Conservation (phyloP, 352 stramenopile genomes). For the Phytophthora lateralis region DNA sequence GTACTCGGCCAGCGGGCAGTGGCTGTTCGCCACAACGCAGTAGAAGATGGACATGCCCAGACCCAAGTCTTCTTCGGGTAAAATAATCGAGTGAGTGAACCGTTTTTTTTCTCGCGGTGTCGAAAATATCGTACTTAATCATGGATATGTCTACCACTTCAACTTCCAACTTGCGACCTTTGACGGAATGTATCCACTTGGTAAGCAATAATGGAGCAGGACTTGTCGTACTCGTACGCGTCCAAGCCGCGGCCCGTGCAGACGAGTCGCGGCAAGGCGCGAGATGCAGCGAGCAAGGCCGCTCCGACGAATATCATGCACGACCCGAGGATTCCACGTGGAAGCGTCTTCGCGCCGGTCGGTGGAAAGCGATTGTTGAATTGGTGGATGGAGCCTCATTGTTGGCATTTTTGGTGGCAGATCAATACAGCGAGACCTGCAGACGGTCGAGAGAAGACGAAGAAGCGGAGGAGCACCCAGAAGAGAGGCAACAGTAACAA, state of each 20-base stretch:
- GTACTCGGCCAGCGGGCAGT: constrained; percentile 82
- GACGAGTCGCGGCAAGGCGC: constrained; percentile 58
- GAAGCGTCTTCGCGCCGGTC: constrained; percentile 68
- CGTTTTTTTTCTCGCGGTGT: constrained; percentile 17
- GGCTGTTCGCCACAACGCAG: constrained; percentile 83
- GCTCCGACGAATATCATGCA: constrained; percentile 76
- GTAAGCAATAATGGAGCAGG: constrained; percentile 38
- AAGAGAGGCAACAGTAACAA: constrained; percentile 35
- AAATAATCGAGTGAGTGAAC: constrained; percentile 4
- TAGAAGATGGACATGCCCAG: constrained; percentile 80
- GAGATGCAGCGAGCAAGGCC: constrained; percentile 36
- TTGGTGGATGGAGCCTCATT: background rate
- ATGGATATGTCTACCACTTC: constrained; percentile 14
- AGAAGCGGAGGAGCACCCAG: constrained; percentile 34
- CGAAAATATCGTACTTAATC: constrained; percentile 15
- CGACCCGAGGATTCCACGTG: constrained; percentile 63
- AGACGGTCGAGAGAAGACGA: constrained; percentile 39
- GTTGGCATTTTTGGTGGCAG: constrained; percentile 2
- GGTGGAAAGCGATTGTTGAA: background rate
- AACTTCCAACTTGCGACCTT: constrained; percentile 29
- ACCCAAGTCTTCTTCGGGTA: too few species aligned
- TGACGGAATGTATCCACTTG: constrained; percentile 28
- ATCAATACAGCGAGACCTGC: constrained; percentile 18
- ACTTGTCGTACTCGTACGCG: constrained; percentile 81
- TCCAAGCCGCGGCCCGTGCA: constrained; percentile 77